Base-by-base conservation (phyloP, 2,329 filamentous ascomycete genomes). In the Colletotrichum sp. region DNA sequence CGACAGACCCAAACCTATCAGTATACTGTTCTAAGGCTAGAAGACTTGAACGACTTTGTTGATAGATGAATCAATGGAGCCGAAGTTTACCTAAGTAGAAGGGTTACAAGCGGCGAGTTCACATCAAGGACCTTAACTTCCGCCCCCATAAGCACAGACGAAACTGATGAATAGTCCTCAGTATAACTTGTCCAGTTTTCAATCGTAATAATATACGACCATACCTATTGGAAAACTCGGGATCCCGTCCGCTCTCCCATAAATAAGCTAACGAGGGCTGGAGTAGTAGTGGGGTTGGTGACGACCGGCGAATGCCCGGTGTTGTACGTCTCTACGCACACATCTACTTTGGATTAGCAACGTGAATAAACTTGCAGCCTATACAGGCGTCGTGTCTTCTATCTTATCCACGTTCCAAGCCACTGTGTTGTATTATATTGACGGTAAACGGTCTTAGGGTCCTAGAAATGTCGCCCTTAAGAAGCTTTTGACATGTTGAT, bases 161-260 rank as follows among this genome's bases (percentile, higher is more conserved):
- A n/a, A 44, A 44, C 39, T 44, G 39, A 44, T 44, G 16, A n/a
- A 11, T 1, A n/a, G 19, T 19, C 11, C 39, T 19, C 39, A 44
- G n/a, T 44, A 44, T 44, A 44, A n/a, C 1, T 5, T n/a, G 9
- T 11, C 16, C 9, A 11, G 6, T 3, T n/a, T 44, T 1, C 0
- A 0, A 4, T 2, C 1, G 8, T 1, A 0, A 3, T 9, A 5
- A 44, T 19, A 44, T 44, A 44, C 39, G 39, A 44, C 39, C 39
- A n/a, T n/a, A n/a, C 39, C 39, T 5, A 44, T 44, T 44, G 39
- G 9, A 44, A n/a, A n/a, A n/a, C 39, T 44, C 19, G 19, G 39
- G 39, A 44, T 44, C 39, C 39, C 39, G 19, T 44, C 16, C 39
- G 39, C 36, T 39, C 36, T 39, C 36, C 36, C 7, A 19, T 39